Conservation (phyloP, 768 basidiomycete genomes). For the Tulasnella sp. region DNA sequence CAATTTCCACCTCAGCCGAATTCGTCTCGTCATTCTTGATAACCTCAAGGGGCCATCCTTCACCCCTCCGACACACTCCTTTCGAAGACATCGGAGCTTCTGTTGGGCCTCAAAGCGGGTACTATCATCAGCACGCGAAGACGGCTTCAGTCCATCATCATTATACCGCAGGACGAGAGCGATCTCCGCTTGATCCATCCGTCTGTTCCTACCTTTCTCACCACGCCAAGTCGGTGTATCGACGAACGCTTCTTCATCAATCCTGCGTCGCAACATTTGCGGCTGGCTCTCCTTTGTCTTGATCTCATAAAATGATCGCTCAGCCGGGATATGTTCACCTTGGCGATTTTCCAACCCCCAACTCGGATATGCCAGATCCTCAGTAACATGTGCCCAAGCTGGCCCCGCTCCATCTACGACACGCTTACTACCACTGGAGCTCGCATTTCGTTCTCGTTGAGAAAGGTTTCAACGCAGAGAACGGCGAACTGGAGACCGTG, state of each 20-base stretch:
- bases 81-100: background rate
- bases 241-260: background rate
- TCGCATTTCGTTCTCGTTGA: background rate
- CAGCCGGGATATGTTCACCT: background rate
- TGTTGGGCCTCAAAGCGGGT: background rate
- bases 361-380: background rate
- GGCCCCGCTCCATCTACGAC: background rate
- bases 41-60: conserved; percentile 4
- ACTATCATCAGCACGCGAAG: background rate
- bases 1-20: too few species aligned
- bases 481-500: too few species aligned
- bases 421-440: background rate
- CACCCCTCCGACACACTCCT: conserved; percentile 2
- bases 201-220: conserved; percentile 14
- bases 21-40: background rate
- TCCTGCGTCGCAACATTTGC: background rate
- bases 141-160: background rate
- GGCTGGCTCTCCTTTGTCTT: background rate
- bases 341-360: background rate
- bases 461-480: background rate
- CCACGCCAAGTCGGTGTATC: background rate
- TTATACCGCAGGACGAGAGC: background rate
- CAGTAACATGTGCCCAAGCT: background rate
- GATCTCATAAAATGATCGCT: background rate
- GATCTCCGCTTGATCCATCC: conserved; percentile 9